Evolutionary conservation across 208 protist genomes (phyloP).

Genomic region (Naegleria lovaniensis): DNA sequence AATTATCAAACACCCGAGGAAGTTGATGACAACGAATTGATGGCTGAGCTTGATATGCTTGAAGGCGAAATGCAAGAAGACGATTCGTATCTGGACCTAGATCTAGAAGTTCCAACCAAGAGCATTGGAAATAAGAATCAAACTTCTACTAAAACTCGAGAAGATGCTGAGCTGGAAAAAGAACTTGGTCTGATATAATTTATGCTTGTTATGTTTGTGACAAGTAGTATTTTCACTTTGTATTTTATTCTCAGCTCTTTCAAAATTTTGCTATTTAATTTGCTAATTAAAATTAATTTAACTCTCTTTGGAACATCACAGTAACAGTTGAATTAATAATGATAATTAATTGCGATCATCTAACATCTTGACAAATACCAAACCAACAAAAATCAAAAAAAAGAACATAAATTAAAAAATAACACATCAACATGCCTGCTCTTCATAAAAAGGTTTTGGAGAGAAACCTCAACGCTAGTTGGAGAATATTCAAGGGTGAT

Average conservation of each 20-base stretch:
- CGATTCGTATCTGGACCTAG: neutral
- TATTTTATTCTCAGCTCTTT: too few species aligned
- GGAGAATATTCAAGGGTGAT: constrained; percentile 31
- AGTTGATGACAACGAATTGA: constrained; percentile 80
- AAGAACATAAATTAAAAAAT: neutral
- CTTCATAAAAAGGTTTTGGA: neutral
- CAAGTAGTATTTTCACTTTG: too few species aligned
- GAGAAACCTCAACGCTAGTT: neutral
- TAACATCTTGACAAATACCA: too few species aligned
- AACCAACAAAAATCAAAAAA: too few species aligned
- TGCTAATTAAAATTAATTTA: too few species aligned
- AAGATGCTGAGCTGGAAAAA: neutral
- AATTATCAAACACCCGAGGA: constrained; percentile 76
- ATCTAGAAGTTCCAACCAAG: neutral
- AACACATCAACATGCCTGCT: neutral
- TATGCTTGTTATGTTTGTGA: too few species aligned
- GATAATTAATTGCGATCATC: too few species aligned
- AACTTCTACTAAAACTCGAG: neutral
- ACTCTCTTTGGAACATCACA: too few species aligned
- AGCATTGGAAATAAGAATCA: neutral
- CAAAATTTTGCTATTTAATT: too few species aligned
- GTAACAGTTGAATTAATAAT: too few species aligned
- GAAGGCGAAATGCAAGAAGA: constrained; percentile 58
- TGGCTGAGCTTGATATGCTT: constrained; percentile 73
- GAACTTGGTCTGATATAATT: neutral